Conservation (phyloP, 768 basidiomycete genomes). For the Leccinum rimulosum region DNA sequence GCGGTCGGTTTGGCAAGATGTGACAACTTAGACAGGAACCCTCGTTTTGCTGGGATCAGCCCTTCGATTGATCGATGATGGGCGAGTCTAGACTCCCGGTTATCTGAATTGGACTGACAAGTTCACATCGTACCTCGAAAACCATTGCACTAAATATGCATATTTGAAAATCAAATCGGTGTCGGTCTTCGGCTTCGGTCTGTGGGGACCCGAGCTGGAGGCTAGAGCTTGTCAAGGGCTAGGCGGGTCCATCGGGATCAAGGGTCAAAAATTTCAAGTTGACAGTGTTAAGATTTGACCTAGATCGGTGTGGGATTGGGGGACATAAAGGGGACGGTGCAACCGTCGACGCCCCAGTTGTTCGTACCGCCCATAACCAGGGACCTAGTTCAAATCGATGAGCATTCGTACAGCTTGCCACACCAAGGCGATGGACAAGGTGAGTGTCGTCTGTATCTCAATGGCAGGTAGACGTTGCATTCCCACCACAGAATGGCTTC, state of each 20-base stretch:
- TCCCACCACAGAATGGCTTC: neutral
- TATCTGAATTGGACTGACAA: neutral
- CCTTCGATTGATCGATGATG: constrained; percentile 12
- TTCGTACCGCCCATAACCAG: neutral
- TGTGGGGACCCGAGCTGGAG: neutral
- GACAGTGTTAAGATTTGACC: neutral
- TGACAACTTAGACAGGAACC: constrained; percentile 6
- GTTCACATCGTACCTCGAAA: neutral
- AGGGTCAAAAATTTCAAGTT: neutral
- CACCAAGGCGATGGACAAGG: neutral
- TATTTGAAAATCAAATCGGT: constrained; percentile 19
- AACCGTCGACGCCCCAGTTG: neutral
- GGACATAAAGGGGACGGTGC: neutral
- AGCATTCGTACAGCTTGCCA: neutral
- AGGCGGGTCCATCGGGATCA: constrained; percentile 1
- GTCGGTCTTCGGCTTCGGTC: neutral
- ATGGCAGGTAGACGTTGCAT: neutral
- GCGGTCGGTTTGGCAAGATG: neutral
- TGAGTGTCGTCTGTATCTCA: neutral
- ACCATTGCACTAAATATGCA: neutral
- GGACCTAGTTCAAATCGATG: neutral
- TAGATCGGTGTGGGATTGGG: neutral
- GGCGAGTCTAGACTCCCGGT: constrained; percentile 3
- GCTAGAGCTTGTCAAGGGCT: neutral
- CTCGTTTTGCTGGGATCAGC: constrained; percentile 3